These are phyloP conservation scores for Arachnopeziza araneosa DNA, from an alignment of 2,329 filamentous ascomycete genomes.

Conservation along the genomic window DNA sequence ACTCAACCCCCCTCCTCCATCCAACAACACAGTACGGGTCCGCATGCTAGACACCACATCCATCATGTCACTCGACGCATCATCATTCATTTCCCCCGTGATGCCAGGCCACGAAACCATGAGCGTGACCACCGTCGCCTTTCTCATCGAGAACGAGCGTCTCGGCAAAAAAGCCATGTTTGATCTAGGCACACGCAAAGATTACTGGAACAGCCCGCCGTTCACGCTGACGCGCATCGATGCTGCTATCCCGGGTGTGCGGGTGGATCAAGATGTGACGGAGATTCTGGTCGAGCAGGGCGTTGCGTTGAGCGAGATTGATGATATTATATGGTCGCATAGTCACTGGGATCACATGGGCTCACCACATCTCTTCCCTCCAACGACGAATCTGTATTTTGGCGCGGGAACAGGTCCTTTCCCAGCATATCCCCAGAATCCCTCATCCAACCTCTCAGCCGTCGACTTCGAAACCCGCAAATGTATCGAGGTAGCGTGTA, in stretches of 20 bases:
- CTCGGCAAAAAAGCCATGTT: conserved; percentile 23
- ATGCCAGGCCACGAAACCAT: background rate
- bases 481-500: too few relatives aligned
- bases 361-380: background rate
- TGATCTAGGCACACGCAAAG: conserved; percentile 24
- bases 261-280: background rate
- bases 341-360: background rate
- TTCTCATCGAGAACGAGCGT: conserved; percentile 23
- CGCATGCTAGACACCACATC: too few relatives aligned
- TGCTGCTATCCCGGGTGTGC: background rate
- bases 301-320: background rate
- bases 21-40: too few relatives aligned
- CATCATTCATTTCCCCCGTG: too few relatives aligned
- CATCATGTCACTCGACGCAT: too few relatives aligned
- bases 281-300: background rate
- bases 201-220: conserved; percentile 19
- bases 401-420: background rate
- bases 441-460: background rate
- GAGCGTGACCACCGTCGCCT: background rate
- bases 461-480: background rate
- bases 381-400: background rate
- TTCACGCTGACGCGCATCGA: background rate
- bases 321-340: background rate
- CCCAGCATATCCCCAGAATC: background rate
- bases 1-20: too few relatives aligned